Evolutionary conservation across 2,329 filamentous ascomycete species (phyloP).

Genomic region (Hypoxylon sp.): DNA sequence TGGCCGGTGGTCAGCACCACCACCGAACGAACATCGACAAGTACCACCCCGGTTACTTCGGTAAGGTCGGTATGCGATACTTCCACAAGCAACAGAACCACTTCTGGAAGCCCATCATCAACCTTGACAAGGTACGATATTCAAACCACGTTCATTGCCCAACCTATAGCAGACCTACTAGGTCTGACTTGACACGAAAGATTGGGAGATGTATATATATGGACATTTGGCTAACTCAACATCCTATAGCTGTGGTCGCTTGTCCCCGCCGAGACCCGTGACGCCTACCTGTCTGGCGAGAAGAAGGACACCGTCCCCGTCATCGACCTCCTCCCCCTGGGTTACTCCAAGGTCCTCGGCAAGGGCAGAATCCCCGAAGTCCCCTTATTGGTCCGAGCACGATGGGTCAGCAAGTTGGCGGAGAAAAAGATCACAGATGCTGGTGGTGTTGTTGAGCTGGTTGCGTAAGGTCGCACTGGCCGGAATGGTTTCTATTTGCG

Average conservation of each 20-base stretch:
- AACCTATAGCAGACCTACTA: not conserved
- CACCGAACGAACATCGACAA: constrained; percentile 88
- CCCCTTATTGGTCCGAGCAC: constrained; percentile 92
- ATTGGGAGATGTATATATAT: not conserved
- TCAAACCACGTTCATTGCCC: constrained; percentile 13
- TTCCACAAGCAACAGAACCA: constrained; percentile 97
- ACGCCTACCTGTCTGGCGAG: constrained; percentile 84
- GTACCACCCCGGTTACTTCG: constrained; percentile 98
- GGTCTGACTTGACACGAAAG: not conserved
- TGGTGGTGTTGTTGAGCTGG: constrained; percentile 94
- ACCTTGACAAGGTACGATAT: constrained; percentile 90
- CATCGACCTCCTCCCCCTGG: constrained; percentile 95
- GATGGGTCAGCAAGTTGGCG: constrained; percentile 95
- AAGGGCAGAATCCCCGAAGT: constrained; percentile 96
- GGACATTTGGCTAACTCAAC: constrained; percentile 24
- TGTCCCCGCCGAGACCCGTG: constrained; percentile 91
- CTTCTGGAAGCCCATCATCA: constrained; percentile 99
- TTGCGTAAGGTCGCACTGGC: constrained; percentile 73
- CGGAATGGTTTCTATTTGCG: constrained; percentile 43
- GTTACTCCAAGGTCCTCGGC: constrained; percentile 98
- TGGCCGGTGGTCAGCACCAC: constrained; percentile 99
- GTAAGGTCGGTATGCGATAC: constrained; percentile 94
- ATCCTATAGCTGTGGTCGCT: constrained; percentile 87
- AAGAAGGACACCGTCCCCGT: constrained; percentile 95
- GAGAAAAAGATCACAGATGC: constrained; percentile 99